Percentiles rank a stretch among this genome's conserved stretches.
phyloP scores from a whole-genome alignment of 2,329 filamentous ascomycete species.

The Beauveria sp. region DNA sequence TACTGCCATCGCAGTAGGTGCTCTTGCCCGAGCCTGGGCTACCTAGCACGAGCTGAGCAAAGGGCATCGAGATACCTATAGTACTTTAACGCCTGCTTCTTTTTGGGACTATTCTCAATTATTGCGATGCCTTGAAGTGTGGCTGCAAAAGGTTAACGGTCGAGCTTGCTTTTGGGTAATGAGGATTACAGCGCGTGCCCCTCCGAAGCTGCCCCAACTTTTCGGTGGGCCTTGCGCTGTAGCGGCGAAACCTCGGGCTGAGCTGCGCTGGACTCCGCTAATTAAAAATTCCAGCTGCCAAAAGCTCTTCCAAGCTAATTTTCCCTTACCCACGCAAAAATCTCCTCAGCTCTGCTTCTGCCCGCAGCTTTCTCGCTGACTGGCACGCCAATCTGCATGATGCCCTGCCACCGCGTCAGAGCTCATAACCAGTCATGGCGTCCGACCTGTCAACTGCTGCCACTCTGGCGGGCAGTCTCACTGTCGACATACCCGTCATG shows the following conservation, averaged over 20 bases:
- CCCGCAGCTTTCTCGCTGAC: neutral
- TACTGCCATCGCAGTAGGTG: constrained; percentile 94
- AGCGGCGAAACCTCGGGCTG: constrained; percentile 12
- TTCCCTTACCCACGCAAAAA: constrained; percentile 12
- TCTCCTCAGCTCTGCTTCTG: constrained; percentile 1
- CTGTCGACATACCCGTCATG: constrained; percentile 29
- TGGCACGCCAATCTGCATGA: constrained; percentile 23
- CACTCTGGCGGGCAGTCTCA: constrained; percentile 24
- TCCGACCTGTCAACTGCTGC: constrained; percentile 32
- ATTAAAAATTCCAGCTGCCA: neutral
- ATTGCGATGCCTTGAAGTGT: neutral
- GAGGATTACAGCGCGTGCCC: constrained; percentile 1
- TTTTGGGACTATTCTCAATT: neutral
- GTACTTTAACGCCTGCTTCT: neutral
- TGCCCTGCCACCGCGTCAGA: constrained; percentile 27
- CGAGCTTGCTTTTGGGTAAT: neutral
- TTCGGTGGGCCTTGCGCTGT: constrained; percentile 7
- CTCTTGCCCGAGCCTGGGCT: constrained; percentile 94
- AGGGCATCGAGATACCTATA: constrained; percentile 38
- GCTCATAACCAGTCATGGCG: constrained; percentile 31
- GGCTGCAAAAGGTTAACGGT: neutral
- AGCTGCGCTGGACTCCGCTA: neutral
- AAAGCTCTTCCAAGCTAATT: neutral
- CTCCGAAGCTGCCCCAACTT: constrained; percentile 3
- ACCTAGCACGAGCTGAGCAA: constrained; percentile 78